Conservation (phyloP, 2,329 filamentous ascomycete genomes). For the Exophiala alcalophila region DNA sequence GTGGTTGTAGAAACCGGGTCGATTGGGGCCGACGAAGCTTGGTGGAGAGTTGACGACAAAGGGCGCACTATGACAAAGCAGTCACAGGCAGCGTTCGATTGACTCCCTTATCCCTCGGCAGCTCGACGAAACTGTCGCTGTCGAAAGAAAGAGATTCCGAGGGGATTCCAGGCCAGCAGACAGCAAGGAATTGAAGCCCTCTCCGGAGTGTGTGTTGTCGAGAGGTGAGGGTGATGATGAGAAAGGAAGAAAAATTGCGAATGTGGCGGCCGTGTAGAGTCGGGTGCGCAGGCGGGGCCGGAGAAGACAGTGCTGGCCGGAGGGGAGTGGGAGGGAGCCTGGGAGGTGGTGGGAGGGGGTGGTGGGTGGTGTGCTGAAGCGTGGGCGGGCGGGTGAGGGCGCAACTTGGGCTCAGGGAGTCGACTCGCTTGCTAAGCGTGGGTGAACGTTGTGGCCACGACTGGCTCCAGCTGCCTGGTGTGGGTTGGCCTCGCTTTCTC, state of each 20-base stretch:
- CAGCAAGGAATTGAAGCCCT: background rate
- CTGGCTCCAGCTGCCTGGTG: too few species aligned
- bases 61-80: constrained; percentile 14
- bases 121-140: background rate
- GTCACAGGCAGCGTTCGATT: constrained; percentile 1
- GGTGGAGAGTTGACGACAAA: constrained; percentile 3
- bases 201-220: too few species aligned
- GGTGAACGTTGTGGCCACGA: too few species aligned
- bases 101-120: background rate
- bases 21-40: background rate
- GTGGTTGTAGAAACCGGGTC: background rate
- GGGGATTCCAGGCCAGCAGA: background rate
- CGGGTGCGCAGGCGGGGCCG: constrained; percentile 11
- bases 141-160: too few species aligned
- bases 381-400: too few species aligned
- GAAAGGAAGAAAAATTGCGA: constrained; percentile 7
- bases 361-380: constrained; percentile 3
- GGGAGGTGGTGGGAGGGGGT: background rate
- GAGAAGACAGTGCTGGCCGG: constrained; percentile 1
- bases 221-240: background rate
- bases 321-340: background rate
- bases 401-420: too few species aligned
- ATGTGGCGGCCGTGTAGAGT: constrained; percentile 1
- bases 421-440: too few species aligned
- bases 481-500: too few species aligned